phyloP scores from a whole-genome alignment of 257 asterid genomes.

The Gentiana macrophylla region DNA sequence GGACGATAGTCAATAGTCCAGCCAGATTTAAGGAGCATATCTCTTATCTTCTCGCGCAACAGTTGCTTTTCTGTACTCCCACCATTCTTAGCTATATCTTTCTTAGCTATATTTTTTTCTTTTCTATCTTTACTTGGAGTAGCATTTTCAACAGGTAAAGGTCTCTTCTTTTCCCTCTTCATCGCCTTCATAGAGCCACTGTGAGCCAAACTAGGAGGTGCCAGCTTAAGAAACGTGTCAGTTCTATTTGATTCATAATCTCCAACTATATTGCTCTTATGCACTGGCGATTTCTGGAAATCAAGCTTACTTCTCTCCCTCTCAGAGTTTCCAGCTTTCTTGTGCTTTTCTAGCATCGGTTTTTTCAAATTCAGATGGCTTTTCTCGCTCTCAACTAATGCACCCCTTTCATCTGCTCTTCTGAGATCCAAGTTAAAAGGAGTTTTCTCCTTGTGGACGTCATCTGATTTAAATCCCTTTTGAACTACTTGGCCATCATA shows the following conservation, averaged over 20 bases:
- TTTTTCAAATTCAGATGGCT: constrained; percentile 21
- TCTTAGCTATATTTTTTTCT: constrained; percentile 8
- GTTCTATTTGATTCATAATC: constrained; percentile 38
- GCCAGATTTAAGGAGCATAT: constrained; percentile 66
- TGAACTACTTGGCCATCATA: no score
- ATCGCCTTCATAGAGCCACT: constrained; percentile 44
- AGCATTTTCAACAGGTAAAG: constrained; percentile 23
- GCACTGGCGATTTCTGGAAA: constrained; percentile 23
- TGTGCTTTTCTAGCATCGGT: constrained; percentile 20
- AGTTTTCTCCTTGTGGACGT: constrained; percentile 31
- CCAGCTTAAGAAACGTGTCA: constrained; percentile 63
- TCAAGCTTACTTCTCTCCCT: constrained; percentile 29
- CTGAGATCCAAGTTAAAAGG: constrained; percentile 21
- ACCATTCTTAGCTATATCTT: constrained; percentile 40
- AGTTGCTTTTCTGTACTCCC: constrained; percentile 91
- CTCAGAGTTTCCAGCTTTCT: constrained; percentile 24
- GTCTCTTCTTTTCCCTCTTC: constrained; percentile 41
- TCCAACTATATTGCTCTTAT: constrained; percentile 25
- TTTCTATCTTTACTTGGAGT: constrained; percentile 33
- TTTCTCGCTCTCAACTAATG: constrained; percentile 26
- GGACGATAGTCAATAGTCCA: constrained; percentile 97
- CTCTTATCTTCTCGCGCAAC: constrained; percentile 77
- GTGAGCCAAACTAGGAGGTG: constrained; percentile 48
- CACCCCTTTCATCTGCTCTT: constrained; percentile 31
- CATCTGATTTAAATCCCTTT: constrained; percentile 8